Conservation (phyloP, 2,329 filamentous ascomycete genomes). For the Arthrinium puccinioides region DNA sequence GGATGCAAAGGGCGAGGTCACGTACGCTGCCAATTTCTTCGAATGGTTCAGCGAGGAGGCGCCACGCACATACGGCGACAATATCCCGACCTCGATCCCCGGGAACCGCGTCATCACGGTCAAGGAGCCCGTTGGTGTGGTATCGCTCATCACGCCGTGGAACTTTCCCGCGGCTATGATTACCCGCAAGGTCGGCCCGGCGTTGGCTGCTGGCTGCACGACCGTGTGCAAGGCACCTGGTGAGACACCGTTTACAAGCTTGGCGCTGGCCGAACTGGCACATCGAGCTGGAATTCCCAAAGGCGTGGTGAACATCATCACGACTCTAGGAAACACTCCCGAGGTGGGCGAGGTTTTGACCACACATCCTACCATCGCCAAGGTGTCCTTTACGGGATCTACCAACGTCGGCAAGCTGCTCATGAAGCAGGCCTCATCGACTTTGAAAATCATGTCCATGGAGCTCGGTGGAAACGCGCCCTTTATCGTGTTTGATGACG, state of each 20-base stretch:
- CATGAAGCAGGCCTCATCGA: slow-evolving; percentile 82
- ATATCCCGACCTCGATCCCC: slow-evolving; percentile 61
- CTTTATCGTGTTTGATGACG: slow-evolving; percentile 95
- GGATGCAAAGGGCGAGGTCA: slow-evolving; percentile 65
- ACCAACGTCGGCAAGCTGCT: slow-evolving; percentile 63
- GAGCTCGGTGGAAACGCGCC: slow-evolving; percentile 93
- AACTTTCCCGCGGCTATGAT: slow-evolving; percentile 81
- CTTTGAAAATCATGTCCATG: slow-evolving; percentile 76
- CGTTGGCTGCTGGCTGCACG: slow-evolving; percentile 89
- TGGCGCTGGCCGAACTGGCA: slow-evolving; percentile 81
- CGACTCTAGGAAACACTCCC: slow-evolving; percentile 69
- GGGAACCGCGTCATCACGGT: slow-evolving; percentile 71
- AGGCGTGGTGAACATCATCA: slow-evolving; percentile 87
- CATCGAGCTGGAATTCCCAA: slow-evolving; percentile 82
- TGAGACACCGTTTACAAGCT: slow-evolving; percentile 86
- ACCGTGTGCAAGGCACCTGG: slow-evolving; percentile 86
- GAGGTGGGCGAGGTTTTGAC: slow-evolving; percentile 73
- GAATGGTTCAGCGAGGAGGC: slow-evolving; percentile 81
- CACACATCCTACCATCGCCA: slow-evolving; percentile 68
- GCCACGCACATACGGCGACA: slow-evolving; percentile 65
- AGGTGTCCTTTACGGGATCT: slow-evolving; percentile 90
- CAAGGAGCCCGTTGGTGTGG: slow-evolving; percentile 80
- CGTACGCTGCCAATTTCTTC: slow-evolving; percentile 68
- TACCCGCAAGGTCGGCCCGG: slow-evolving; percentile 62
- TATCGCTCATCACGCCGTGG: slow-evolving; percentile 80